These are phyloP conservation scores for Cladosporium austrohemisphaericum DNA, from an alignment of 2,329 filamentous ascomycete species.

Conservation along the genomic window DNA sequence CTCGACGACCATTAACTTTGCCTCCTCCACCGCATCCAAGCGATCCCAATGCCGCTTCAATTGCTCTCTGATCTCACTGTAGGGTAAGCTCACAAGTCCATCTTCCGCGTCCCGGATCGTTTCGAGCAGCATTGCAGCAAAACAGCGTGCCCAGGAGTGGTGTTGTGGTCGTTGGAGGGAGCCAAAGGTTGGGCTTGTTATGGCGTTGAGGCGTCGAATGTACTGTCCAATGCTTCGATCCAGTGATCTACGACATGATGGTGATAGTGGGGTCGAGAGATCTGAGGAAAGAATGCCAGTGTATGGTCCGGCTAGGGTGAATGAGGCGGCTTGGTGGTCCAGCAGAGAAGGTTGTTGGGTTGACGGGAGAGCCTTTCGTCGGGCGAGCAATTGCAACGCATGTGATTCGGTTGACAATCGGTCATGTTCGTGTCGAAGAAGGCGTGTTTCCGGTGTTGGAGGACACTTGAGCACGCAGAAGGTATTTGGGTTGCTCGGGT, in stretches of 20 bases:
- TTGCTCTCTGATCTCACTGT: constrained; percentile 51
- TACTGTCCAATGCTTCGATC: constrained; percentile 40
- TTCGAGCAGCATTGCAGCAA: constrained; percentile 50
- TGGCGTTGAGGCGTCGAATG: constrained; percentile 42
- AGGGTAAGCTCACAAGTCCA: constrained; percentile 55
- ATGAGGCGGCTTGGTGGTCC: constrained; percentile 31
- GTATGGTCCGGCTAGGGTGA: constrained; percentile 30
- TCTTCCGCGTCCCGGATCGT: constrained; percentile 57
- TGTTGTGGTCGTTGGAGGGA: constrained; percentile 32
- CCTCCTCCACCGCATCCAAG: constrained; percentile 50
- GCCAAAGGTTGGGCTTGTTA: constrained; percentile 50
- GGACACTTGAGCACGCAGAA: constrained; percentile 41
- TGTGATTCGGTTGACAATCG: constrained; percentile 39
- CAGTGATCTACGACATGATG: constrained; percentile 34
- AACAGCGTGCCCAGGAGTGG: constrained; percentile 53
- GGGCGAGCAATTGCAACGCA: constrained; percentile 36
- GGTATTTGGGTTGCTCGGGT: constrained; percentile 22
- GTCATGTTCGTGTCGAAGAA: constrained; percentile 43
- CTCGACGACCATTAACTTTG: constrained; percentile 50
- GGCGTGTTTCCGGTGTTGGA: constrained; percentile 35
- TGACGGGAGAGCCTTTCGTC: constrained; percentile 35
- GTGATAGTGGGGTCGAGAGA: constrained; percentile 31
- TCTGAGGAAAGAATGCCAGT: constrained; percentile 26
- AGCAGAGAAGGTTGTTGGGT: constrained; percentile 33
- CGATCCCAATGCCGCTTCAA: constrained; percentile 41